Conservation (phyloP, 2,329 filamentous ascomycete genomes). For the Ustulina deusta region DNA sequence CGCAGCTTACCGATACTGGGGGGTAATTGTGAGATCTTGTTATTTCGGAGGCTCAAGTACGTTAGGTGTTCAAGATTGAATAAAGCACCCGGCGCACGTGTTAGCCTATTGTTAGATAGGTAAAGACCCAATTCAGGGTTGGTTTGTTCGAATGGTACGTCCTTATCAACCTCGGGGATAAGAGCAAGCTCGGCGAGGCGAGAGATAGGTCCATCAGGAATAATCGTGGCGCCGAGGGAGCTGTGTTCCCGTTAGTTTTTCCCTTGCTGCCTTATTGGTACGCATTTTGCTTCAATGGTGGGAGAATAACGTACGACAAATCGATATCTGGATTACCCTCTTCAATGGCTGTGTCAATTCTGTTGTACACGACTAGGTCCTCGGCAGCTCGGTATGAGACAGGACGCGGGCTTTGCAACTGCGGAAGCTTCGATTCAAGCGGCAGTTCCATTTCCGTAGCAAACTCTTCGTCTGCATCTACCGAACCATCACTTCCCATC, state of each 20-base stretch:
- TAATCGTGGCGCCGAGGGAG: constrained; percentile 60
- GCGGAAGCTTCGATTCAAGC: constrained; percentile 54
- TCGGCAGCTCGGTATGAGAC: constrained; percentile 51
- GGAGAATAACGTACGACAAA: constrained; percentile 64
- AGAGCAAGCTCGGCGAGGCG: constrained; percentile 67
- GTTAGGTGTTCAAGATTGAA: constrained; percentile 72
- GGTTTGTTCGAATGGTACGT: constrained; percentile 69
- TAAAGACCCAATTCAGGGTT: constrained; percentile 72
- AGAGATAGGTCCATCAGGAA: constrained; percentile 69
- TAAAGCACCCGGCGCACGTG: constrained; percentile 67
- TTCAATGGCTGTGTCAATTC: constrained; percentile 68
- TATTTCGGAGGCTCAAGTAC: constrained; percentile 74
- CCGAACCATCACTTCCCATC: constrained; percentile 70
- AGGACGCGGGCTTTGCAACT: constrained; percentile 50
- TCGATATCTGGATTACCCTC: constrained; percentile 70
- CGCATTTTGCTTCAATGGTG: neutral
- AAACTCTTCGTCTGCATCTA: constrained; percentile 61
- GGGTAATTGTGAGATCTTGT: constrained; percentile 71
- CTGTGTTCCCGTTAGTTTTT: constrained; percentile 45
- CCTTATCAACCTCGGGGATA: constrained; percentile 66
- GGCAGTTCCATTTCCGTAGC: constrained; percentile 52
- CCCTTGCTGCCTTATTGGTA: neutral
- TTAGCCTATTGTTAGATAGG: constrained; percentile 69
- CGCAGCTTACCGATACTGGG: constrained; percentile 67
- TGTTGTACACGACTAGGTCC: constrained; percentile 60